These are phyloP conservation scores for Penicillium aurantiogriseum DNA, from an alignment of 2,329 filamentous ascomycete genomes.

Conservation along the genomic window DNA sequence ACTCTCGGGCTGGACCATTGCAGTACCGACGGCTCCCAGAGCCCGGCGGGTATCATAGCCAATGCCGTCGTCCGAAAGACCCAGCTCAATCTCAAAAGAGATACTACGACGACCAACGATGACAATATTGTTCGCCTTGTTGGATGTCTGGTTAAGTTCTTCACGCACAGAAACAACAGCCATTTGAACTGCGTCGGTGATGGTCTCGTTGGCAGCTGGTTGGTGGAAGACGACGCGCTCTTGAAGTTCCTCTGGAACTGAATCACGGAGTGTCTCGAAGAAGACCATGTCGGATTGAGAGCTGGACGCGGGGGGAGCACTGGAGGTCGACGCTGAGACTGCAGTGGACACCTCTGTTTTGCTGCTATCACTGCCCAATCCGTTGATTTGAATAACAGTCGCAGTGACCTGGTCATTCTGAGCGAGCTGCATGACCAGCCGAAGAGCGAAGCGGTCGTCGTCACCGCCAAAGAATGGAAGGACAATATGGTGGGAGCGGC, in stretches of 20 bases:
- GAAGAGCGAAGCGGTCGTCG: slow-evolving; percentile 77
- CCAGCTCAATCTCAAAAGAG: slow-evolving; percentile 10
- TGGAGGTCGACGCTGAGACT: slow-evolving; percentile 4
- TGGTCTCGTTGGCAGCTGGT: slow-evolving; percentile 39
- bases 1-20: slow-evolving; percentile 54
- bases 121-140: slow-evolving; percentile 69
- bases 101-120: slow-evolving; percentile 58
- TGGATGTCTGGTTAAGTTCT: slow-evolving; percentile 60
- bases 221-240: slow-evolving; percentile 58
- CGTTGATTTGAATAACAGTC: slow-evolving; percentile 65
- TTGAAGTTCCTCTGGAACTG: slow-evolving; percentile 52
- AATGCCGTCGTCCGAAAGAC: slow-evolving; percentile 38
- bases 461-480: slow-evolving; percentile 80
- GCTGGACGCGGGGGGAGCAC: background rate
- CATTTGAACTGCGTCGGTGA: slow-evolving; percentile 42
- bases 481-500: slow-evolving; percentile 77
- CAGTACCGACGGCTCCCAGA: slow-evolving; percentile 37
- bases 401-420: slow-evolving; percentile 76
- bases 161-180: slow-evolving; percentile 55
- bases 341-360: slow-evolving; percentile 14
- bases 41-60: slow-evolving; percentile 31
- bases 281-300: slow-evolving; percentile 52
- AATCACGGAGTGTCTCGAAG: slow-evolving; percentile 57
- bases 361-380: background rate
- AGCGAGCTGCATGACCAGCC: slow-evolving; percentile 79